phyloP scores from a whole-genome alignment of 768 basidiomycete genomes.

The Rhizopogon sp. region DNA sequence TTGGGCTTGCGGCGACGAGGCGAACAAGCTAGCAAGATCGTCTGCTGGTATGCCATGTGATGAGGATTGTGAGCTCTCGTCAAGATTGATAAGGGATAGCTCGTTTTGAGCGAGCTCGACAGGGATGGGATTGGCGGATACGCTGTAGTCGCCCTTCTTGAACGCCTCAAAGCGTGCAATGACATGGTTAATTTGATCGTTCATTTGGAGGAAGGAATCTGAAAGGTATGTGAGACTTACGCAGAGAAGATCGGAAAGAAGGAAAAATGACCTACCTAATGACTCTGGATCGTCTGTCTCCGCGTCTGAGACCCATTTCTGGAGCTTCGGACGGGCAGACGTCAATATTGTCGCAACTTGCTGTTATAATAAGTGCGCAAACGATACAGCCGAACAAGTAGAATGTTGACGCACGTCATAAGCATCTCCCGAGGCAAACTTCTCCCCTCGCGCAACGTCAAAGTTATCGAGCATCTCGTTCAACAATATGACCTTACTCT shows the following conservation, averaged over 20 bases:
- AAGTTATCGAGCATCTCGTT: slow-evolving; percentile 98
- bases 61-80: slow-evolving; percentile 38
- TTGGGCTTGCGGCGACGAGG: slow-evolving; percentile 8
- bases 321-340: slow-evolving; percentile 86
- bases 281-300: slow-evolving; percentile 86
- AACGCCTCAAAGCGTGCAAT: slow-evolving; percentile 88
- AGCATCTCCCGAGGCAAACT: slow-evolving; percentile 82
- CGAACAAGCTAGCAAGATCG: slow-evolving; percentile 65
- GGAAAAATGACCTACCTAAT: slow-evolving; percentile 51
- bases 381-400: neutral
- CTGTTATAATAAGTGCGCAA: slow-evolving; percentile 29
- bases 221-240: slow-evolving; percentile 2
- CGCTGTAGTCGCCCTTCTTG: slow-evolving; percentile 84
- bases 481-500: slow-evolving; percentile 90
- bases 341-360: slow-evolving; percentile 86
- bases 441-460: slow-evolving; percentile 64
- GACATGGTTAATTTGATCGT: slow-evolving; percentile 96
- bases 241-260: neutral
- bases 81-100: slow-evolving; percentile 73
- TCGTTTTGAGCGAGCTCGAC: slow-evolving; percentile 33
- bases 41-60: slow-evolving; percentile 28
- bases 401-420: slow-evolving; percentile 65
- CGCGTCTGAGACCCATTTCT: slow-evolving; percentile 97
- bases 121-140: slow-evolving; percentile 66
- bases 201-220: slow-evolving; percentile 94